A percentile compares a stretch with the other conserved stretches of the same genome.
phyloP scores from a whole-genome alignment of 495 filamentous ascomycete species.

The Aspergillus saccharolyticus region DNA sequence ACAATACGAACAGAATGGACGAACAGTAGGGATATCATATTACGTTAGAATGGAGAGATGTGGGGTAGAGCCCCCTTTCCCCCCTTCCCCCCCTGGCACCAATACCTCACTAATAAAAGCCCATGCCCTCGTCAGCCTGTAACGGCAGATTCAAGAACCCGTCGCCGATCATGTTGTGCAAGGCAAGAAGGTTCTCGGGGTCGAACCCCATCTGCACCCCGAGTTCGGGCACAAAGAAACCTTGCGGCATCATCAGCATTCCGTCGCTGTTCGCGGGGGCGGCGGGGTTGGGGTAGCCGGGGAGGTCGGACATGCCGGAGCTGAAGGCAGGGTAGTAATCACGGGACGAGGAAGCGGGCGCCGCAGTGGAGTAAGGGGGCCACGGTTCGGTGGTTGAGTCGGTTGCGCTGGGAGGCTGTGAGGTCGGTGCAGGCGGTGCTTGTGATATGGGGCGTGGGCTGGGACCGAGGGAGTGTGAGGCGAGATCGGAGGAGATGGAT shows the following conservation, averaged over 20 bases:
- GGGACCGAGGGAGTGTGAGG: constrained; percentile 9
- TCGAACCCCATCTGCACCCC: constrained; percentile 25
- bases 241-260: constrained; percentile 14
- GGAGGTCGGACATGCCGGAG: constrained; percentile 8
- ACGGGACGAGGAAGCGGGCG: not conserved
- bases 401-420: not conserved
- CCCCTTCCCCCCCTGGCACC: no score
- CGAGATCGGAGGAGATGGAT: constrained; percentile 4
- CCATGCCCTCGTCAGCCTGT: constrained; percentile 19
- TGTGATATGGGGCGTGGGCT: constrained; percentile 1
- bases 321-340: constrained; percentile 14
- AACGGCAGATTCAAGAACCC: constrained; percentile 33
- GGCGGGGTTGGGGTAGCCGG: constrained; percentile 1
- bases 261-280: constrained; percentile 7
- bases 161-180: constrained; percentile 37
- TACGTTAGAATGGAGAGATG: not conserved
- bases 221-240: constrained; percentile 26
- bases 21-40: constrained; percentile 5
- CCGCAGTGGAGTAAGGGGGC: constrained; percentile 11
- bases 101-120: constrained; percentile 16
- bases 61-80: no score
- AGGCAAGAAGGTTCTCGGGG: constrained; percentile 27
- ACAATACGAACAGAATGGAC: no score
- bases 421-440: no score
- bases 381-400: constrained; percentile 15